A percentile compares a stretch with the other conserved stretches of the same genome.
Evolutionary conservation across 2,329 filamentous ascomycete genomes (phyloP).

Genomic region (Lecanicillium sp.): DNA sequence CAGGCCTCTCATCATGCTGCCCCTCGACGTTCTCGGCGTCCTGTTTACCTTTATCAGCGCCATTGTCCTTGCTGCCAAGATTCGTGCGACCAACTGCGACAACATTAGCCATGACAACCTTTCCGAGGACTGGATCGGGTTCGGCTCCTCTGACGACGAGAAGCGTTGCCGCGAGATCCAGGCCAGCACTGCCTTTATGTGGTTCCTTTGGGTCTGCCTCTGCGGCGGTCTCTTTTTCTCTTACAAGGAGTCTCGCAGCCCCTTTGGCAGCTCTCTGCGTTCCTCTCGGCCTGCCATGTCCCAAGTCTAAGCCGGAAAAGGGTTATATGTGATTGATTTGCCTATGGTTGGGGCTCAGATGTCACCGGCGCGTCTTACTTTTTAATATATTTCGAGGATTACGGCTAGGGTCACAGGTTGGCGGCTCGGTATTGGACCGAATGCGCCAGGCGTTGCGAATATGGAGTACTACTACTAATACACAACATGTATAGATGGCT

Average conservation of each 20-base stretch:
- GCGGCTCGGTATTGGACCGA: too few species aligned
- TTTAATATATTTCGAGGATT: too few species aligned
- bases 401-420: too few species aligned
- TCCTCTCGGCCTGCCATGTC: constrained; percentile 44
- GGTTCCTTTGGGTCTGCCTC: constrained; percentile 65
- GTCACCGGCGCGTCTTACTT: too few species aligned
- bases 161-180: constrained; percentile 70
- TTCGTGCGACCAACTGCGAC: constrained; percentile 60
- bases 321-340: too few species aligned
- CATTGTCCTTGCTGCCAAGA: constrained; percentile 61
- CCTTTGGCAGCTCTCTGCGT: constrained; percentile 32
- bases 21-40: constrained; percentile 49
- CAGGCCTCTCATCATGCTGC: constrained; percentile 43
- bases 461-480: too few species aligned
- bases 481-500: too few species aligned
- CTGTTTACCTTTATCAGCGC: constrained; percentile 65
- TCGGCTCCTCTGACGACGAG: constrained; percentile 47
- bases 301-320: constrained; percentile 41
- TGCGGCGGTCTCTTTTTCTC: constrained; percentile 47
- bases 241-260: constrained; percentile 41
- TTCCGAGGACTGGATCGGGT: constrained; percentile 48
- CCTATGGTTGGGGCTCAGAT: too few species aligned
- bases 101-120: constrained; percentile 27
- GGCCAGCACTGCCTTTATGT: constrained; percentile 67
- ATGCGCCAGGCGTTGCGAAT: too few species aligned